Conservation (phyloP, 192 early-diverging fungal species). For the Coemansia sp. region DNA sequence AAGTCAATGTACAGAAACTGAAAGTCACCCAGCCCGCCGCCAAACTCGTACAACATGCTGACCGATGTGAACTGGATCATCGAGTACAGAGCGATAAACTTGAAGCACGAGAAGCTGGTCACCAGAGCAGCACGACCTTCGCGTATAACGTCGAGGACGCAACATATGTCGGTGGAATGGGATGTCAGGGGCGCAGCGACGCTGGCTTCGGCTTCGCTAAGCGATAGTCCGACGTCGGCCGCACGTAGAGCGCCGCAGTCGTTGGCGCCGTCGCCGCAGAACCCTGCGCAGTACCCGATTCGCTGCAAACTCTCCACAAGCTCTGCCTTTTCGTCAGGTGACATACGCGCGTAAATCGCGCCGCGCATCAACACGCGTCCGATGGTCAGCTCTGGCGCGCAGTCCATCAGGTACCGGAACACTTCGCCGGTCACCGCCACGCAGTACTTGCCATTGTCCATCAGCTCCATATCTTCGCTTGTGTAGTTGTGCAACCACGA, state of each 20-base stretch:
- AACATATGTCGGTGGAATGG: conserved; percentile 82
- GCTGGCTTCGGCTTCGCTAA: conserved; percentile 96
- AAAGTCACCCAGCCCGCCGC: conserved; percentile 86
- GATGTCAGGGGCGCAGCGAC: conserved; percentile 98
- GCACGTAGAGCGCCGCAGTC: conserved; percentile 96
- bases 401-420: conserved; percentile 92
- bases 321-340: conserved; percentile 96
- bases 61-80: conserved; percentile 97
- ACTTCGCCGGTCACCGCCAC: conserved; percentile 95
- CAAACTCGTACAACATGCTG: conserved; percentile 85
- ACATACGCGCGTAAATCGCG: conserved; percentile 96
- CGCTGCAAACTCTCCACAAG: conserved; percentile 86
- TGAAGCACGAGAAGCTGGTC: conserved; percentile 97
- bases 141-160: conserved; percentile 87
- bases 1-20: conserved; percentile 97
- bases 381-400: conserved; percentile 59
- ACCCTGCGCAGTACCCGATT: conserved; percentile 91
- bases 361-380: conserved; percentile 84
- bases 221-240: conserved; percentile 92
- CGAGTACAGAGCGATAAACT: conserved; percentile 97
- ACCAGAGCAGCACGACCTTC: conserved; percentile 96
- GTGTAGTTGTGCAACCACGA: conserved; percentile 46
- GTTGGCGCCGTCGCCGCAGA: conserved; percentile 99
- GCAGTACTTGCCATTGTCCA: conserved; percentile 62
- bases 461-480: conserved; percentile 29